Evolutionary conservation across 176 grass and related monocot genomes (phyloP), one percentile per base, ranked within the genome.

Genomic region (Phragmites australis): DNA sequence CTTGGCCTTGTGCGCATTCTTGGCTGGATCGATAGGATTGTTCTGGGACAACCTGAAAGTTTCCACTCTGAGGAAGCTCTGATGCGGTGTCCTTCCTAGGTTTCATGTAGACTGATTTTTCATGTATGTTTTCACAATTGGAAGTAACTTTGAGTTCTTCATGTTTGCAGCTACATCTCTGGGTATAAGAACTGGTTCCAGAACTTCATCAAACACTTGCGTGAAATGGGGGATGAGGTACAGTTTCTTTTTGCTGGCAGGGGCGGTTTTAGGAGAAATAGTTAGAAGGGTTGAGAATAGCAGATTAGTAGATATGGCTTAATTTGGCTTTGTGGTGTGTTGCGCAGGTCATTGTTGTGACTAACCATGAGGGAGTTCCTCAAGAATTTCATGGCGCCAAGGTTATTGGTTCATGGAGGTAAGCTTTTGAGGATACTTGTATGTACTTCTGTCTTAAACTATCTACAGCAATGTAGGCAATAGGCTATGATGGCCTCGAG

Each of bases 391-490:
- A 94, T 45, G 95, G 95, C 0, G 95, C 95, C 34, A 98, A 98
- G 72, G 69, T 98, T 18, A 94, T 94, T 22, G 95, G 95, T 81
- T 98, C 95, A 77, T 94, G 95, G 95, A 98, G 94, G 94, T 97
- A 74, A 45, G 22, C n/a, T 80, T 34, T 54, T 37, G 2, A 60
- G 59, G 18, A 59, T 22, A 22, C 2, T 46, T 44, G 10, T 75
- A 40, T 1, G 34, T 81, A 55, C 4, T 72, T 65, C 53, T 70
- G 51, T 66, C 49, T 55, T 63, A 44, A 17, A 15, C 57, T 62
- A 75, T 65, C 10, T 54, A 5, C 45, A 59, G 9, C 34, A 52
- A 44, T 55, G n/a, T 51, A 30, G 6, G 7, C 17, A 30, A n/a
- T 3, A 2, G n/a, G n/a, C n/a, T n/a, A n/a, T n/a, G n/a, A 78